Conservation (phyloP, 768 basidiomycete species). For the Hortiboletus flavorubellus region DNA sequence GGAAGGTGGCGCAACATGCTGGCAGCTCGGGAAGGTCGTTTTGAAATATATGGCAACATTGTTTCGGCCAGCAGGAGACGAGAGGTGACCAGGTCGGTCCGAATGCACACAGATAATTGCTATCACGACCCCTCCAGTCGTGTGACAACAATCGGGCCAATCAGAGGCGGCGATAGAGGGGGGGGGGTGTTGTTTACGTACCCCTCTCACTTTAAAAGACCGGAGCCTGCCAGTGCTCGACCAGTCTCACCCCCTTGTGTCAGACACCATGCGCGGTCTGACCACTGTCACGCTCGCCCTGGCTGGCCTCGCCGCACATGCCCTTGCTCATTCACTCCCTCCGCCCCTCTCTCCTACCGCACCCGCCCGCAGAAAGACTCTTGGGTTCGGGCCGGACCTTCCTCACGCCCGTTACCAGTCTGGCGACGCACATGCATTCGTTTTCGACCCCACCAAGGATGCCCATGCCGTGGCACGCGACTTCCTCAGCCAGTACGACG, state of each 20-base stretch:
- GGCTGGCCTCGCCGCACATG: slow-evolving; percentile 56
- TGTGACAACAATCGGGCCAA: slow-evolving; percentile 22
- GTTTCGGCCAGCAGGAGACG: neutral
- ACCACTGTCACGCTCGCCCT: slow-evolving; percentile 59
- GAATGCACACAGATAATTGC: slow-evolving; percentile 8
- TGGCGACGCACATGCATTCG: slow-evolving; percentile 36
- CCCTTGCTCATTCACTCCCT: slow-evolving; percentile 42
- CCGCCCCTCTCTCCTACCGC: slow-evolving; percentile 4
- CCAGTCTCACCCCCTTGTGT: neutral
- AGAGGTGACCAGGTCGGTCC: slow-evolving; percentile 9
- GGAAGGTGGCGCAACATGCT: neutral
- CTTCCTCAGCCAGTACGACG: slow-evolving; percentile 48
- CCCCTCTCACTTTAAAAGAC: slow-evolving; percentile 13
- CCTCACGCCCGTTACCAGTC: slow-evolving; percentile 67
- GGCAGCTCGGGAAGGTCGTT: neutral
- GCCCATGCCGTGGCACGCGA: slow-evolving; percentile 59
- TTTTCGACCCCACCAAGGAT: slow-evolving; percentile 40
- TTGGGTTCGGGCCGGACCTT: slow-evolving; percentile 83
- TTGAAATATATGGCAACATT: neutral
- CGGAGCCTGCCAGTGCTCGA: neutral
- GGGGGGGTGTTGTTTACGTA: slow-evolving; percentile 21
- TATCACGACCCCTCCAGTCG: slow-evolving; percentile 14
- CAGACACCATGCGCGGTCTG: slow-evolving; percentile 55
- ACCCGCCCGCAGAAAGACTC: slow-evolving; percentile 63
- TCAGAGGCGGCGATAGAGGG: slow-evolving; percentile 3